phyloP scores from a whole-genome alignment of 768 basidiomycete species.

The Termitomyces eurrhizus region DNA sequence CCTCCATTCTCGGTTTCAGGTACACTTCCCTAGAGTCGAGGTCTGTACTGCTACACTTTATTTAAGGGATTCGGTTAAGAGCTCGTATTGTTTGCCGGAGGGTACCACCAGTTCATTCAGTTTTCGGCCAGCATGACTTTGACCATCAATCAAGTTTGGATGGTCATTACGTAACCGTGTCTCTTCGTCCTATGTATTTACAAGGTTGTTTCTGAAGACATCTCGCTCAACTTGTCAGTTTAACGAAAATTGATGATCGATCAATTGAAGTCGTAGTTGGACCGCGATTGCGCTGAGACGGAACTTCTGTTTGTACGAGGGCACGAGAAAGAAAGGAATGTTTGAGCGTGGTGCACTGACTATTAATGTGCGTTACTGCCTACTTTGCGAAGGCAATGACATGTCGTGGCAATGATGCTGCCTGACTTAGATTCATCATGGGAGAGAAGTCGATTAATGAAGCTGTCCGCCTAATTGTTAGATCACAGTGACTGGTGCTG shows the following conservation, averaged over 20 bases:
- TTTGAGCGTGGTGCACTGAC: neutral
- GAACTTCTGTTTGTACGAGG: neutral
- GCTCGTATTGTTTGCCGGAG: too few species aligned
- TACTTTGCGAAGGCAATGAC: neutral
- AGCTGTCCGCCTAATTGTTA: neutral
- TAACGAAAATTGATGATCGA: too few species aligned
- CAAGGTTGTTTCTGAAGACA: too few species aligned
- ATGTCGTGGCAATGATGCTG: neutral
- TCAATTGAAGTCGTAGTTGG: too few species aligned
- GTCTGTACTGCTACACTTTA: too few species aligned
- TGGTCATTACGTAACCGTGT: neutral
- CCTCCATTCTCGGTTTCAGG: too few species aligned
- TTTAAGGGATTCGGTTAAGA: too few species aligned
- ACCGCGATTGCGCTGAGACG: too few species aligned
- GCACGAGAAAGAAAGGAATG: neutral
- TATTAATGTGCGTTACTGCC: neutral
- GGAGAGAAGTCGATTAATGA: neutral
- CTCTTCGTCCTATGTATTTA: neutral
- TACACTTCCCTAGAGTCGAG: too few species aligned
- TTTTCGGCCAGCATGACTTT: neutral
- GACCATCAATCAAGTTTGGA: neutral
- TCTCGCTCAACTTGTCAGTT: neutral
- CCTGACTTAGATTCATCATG: neutral
- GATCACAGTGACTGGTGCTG: too few species aligned
- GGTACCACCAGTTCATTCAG: too few species aligned